Percentiles rank a stretch among this genome's conserved stretches.
Evolutionary conservation across 768 basidiomycete genomes (phyloP).

Genomic region (Rhizopogon roseolus): DNA sequence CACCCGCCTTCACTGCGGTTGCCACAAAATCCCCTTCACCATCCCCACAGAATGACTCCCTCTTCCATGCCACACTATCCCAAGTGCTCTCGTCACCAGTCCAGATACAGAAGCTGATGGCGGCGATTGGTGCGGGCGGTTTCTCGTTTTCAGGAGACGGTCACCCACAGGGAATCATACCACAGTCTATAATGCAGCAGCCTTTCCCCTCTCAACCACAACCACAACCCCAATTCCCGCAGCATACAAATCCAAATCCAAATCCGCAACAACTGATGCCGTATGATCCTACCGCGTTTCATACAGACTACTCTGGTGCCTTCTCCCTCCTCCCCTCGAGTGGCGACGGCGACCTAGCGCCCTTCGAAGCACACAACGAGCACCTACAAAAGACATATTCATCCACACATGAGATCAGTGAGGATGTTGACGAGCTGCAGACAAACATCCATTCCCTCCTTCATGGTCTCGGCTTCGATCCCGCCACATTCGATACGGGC

Average conservation of each 20-base stretch:
- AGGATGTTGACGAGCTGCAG: constrained; percentile 68
- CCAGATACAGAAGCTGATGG: constrained; percentile 56
- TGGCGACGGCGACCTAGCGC: constrained; percentile 21
- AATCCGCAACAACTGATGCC: constrained; percentile 13
- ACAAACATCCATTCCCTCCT: constrained; percentile 68
- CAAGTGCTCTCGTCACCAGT: constrained; percentile 45
- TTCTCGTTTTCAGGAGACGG: constrained; percentile 1
- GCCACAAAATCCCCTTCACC: constrained; percentile 2
- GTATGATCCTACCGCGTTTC: constrained; percentile 18
- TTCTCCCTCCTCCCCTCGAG: constrained; percentile 21
- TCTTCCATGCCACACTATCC: constrained; percentile 46
- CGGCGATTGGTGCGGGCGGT: constrained; percentile 26
- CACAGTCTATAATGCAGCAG: constrained; percentile 19
- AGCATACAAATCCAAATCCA: background rate
- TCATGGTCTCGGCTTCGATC: constrained; percentile 63
- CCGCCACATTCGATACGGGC: constrained; percentile 21
- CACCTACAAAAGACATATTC: constrained; percentile 55
- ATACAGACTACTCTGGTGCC: constrained; percentile 15
- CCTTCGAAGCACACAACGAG: constrained; percentile 33
- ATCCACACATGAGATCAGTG: constrained; percentile 58
- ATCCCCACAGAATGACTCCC: constrained; percentile 30
- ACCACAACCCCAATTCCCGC: constrained; percentile 3
- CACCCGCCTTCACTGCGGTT: background rate
- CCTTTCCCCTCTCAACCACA: constrained; percentile 19
- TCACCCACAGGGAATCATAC: constrained; percentile 4